Evolutionary conservation across 805 yeast species (phyloP).

Genomic region (Metschnikowia kofuensis): DNA sequence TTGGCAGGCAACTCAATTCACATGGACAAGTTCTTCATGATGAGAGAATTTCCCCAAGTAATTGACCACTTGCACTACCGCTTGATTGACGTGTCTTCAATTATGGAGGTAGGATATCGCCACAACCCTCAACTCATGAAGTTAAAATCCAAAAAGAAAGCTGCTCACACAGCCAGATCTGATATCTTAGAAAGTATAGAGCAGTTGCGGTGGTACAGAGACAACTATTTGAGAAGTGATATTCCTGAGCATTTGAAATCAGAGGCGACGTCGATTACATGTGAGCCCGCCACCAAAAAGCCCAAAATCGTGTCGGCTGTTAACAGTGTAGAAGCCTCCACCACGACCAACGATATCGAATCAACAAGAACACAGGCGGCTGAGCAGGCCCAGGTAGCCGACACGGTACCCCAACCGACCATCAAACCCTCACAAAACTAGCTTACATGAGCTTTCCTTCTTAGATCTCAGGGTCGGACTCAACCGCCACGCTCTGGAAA

Average conservation of each 20-base stretch:
- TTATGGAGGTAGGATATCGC: slow-evolving; percentile 76
- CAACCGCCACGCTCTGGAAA: slow-evolving; percentile 14
- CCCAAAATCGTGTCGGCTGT: neutral
- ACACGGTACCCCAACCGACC: neutral
- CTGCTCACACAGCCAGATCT: slow-evolving; percentile 79
- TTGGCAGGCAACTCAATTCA: slow-evolving; percentile 92
- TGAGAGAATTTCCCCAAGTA: slow-evolving; percentile 77
- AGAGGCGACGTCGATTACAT: neutral
- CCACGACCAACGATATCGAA: neutral
- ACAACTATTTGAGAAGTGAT: slow-evolving; percentile 51
- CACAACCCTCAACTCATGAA: slow-evolving; percentile 65
- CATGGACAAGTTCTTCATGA: slow-evolving; percentile 83
- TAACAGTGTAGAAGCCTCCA: neutral
- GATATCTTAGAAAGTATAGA: slow-evolving; percentile 88
- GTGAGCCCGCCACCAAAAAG: neutral
- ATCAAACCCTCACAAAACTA: neutral
- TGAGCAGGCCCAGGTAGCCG: neutral
- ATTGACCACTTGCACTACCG: slow-evolving; percentile 65
- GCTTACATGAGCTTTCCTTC: neutral
- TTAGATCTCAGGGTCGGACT: slow-evolving; percentile 15
- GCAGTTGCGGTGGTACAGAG: slow-evolving; percentile 75
- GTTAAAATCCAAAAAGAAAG: slow-evolving; percentile 58
- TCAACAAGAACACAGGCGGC: neutral
- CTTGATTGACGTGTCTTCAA: slow-evolving; percentile 83
- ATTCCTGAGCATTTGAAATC: slow-evolving; percentile 7